Evolutionary conservation across 257 asterid genomes (phyloP).

Genomic region (Solanum dulcamara): DNA sequence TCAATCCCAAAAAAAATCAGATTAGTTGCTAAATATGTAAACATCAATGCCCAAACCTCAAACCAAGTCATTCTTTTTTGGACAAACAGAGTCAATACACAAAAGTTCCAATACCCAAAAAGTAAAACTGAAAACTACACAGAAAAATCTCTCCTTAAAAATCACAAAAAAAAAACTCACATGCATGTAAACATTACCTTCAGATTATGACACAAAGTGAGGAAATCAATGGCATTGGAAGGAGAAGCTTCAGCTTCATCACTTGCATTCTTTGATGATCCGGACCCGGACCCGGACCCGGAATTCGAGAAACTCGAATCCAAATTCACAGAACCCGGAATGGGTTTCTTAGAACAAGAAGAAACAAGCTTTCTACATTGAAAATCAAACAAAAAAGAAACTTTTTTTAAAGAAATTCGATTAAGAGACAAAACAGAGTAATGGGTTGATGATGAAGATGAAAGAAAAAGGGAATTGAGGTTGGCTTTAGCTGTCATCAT

Average conservation of each 20-base stretch:
- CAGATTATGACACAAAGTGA: constrained; percentile 75
- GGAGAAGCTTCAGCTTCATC: constrained; percentile 28
- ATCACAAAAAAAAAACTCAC: not conserved
- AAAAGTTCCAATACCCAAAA: not conserved
- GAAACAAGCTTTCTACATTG: constrained; percentile 28
- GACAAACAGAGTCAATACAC: not conserved
- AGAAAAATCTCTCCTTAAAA: not conserved
- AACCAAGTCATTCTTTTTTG: not conserved
- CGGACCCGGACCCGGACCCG: constrained; percentile 20
- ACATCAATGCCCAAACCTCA: not conserved
- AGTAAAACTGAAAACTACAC: not conserved
- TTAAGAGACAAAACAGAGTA: not conserved
- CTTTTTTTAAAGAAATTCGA: constrained; percentile 19
- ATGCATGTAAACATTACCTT: constrained; percentile 32
- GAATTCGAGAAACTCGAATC: constrained; percentile 22
- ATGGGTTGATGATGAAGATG: not conserved
- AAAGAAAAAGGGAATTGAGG: not conserved
- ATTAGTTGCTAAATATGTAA: not conserved
- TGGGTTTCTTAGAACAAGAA: constrained; percentile 39
- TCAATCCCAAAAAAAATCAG: not conserved
- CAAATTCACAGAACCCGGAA: constrained; percentile 40
- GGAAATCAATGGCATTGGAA: constrained; percentile 75
- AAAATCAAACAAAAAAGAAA: constrained; percentile 22
- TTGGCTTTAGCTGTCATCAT: not conserved
- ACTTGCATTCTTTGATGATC: constrained; percentile 5